Conservation (phyloP, 305 asterid genomes). For the Coffea humblotiana region DNA sequence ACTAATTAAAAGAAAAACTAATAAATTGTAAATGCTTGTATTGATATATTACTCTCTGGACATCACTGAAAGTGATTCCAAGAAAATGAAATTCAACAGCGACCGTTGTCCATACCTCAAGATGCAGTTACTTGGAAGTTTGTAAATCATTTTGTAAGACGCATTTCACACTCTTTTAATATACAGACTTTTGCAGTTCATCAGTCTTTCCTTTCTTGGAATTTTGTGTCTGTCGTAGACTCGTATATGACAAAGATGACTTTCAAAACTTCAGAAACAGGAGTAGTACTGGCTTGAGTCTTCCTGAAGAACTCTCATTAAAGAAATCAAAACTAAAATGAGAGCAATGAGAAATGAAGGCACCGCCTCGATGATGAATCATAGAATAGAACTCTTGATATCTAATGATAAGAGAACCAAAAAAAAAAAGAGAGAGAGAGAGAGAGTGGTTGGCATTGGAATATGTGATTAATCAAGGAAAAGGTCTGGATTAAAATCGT, state of each 20-base stretch:
- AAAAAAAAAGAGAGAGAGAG: too few species aligned
- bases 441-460: too few species aligned
- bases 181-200: too few species aligned
- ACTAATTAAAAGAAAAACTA: not conserved
- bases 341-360: not conserved
- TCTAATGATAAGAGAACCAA: too few species aligned
- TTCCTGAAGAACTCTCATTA: too few species aligned
- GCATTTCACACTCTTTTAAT: not conserved
- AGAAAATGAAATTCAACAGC: not conserved
- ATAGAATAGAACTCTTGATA: too few species aligned
- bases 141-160: not conserved
- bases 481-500: too few species aligned
- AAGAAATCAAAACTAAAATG: not conserved
- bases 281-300: too few species aligned
- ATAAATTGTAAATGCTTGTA: not conserved
- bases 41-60: not conserved
- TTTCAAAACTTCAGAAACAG: too few species aligned
- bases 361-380: not conserved
- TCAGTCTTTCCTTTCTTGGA: too few species aligned
- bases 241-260: not conserved
- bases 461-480: too few species aligned
- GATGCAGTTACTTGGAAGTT: conserved; percentile 4
- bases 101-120: not conserved
- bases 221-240: too few species aligned
- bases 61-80: not conserved